Evolutionary conservation across 1,284 basidiomycete species (phyloP).

Genomic region (Mycena sp.): DNA sequence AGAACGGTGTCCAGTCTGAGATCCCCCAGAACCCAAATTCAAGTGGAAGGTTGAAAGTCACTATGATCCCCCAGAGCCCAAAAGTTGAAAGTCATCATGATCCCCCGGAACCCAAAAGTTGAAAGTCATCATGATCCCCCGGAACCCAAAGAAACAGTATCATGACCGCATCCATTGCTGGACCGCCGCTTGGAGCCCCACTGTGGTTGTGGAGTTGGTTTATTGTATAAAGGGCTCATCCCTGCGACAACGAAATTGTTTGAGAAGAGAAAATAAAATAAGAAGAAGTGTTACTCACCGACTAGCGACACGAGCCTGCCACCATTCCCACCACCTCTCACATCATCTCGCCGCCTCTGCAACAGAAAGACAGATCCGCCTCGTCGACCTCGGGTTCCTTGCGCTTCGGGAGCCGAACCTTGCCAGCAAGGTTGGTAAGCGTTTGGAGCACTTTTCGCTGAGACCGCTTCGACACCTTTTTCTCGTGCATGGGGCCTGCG

Average conservation of each 20-base stretch:
- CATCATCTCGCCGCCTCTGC: background rate
- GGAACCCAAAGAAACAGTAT: background rate
- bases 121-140: background rate
- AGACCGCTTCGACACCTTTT: background rate
- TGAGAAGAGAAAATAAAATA: too few relatives aligned
- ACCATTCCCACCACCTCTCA: too few relatives aligned
- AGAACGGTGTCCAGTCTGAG: too few relatives aligned
- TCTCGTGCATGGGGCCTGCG: background rate
- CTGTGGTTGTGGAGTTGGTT: too few relatives aligned
- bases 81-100: background rate
- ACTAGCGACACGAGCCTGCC: too few relatives aligned
- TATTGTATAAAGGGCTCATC: too few relatives aligned
- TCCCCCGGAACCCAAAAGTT: background rate
- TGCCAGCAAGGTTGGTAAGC: background rate
- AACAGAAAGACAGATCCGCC: slow-evolving; percentile 2
- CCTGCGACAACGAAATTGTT: too few relatives aligned
- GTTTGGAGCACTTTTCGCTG: background rate
- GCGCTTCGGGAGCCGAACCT: background rate
- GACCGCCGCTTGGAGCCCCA: too few relatives aligned
- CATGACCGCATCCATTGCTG: too few relatives aligned
- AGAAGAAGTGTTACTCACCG: too few relatives aligned
- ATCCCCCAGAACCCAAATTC: background rate
- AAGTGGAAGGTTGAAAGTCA: background rate
- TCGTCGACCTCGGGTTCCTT: background rate
- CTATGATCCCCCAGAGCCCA: background rate